Conservation (phyloP, 1,284 basidiomycete genomes). For the Coniferiporia weirii region DNA sequence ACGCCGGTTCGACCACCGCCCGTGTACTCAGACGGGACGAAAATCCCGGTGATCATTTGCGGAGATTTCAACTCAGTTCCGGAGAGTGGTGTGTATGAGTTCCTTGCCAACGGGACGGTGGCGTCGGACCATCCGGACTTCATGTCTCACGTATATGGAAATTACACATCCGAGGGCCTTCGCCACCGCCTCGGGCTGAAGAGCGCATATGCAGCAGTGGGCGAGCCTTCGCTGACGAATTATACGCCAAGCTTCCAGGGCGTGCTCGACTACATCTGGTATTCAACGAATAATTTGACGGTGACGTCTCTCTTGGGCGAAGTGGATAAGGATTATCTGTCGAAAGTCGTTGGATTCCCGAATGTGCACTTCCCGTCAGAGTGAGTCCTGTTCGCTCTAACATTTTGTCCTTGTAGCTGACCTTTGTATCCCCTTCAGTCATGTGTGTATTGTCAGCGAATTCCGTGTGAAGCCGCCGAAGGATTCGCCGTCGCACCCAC, state of each 20-base stretch:
- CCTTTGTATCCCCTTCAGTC: constrained; percentile 37
- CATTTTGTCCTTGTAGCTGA: constrained; percentile 18
- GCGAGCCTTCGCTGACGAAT: constrained; percentile 84
- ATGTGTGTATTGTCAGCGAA: constrained; percentile 60
- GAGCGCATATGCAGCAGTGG: constrained; percentile 71
- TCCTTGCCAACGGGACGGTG: constrained; percentile 70
- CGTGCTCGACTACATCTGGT: constrained; percentile 94
- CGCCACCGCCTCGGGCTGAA: constrained; percentile 78
- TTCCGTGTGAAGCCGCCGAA: constrained; percentile 72
- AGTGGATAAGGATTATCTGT: constrained; percentile 82
- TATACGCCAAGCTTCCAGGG: constrained; percentile 83
- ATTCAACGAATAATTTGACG: constrained; percentile 72
- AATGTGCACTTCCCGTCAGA: constrained; percentile 95
- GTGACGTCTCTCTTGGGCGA: constrained; percentile 86
- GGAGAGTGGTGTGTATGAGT: constrained; percentile 89
- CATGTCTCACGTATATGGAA: constrained; percentile 87
- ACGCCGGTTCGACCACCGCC: constrained; percentile 49
- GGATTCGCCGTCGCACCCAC: constrained; percentile 35
- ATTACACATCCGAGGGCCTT: constrained; percentile 88
- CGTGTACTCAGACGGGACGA: constrained; percentile 72
- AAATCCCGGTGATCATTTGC: constrained; percentile 90
- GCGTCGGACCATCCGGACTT: constrained; percentile 87
- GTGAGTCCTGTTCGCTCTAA: constrained; percentile 46
- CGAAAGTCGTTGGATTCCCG: constrained; percentile 94
- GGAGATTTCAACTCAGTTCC: constrained; percentile 95